Evolutionary conservation across 495 filamentous ascomycete genomes (phyloP).

Genomic region (Aspergillus asperescens): DNA sequence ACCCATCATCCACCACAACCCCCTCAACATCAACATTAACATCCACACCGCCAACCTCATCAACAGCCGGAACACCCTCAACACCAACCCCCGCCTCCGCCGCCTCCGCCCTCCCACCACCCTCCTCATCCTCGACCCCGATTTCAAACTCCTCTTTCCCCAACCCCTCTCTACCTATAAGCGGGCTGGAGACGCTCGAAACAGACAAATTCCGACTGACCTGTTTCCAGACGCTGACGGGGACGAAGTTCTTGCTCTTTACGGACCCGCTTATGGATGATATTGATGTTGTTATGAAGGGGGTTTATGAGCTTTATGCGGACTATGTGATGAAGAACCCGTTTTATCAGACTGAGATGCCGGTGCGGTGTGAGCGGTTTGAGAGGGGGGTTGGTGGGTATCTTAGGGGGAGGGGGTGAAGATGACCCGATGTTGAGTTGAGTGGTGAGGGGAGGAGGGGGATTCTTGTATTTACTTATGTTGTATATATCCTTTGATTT

Average conservation of each 20-base stretch:
- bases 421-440: slow-evolving; percentile 1
- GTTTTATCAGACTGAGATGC: slow-evolving; percentile 98
- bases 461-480: neutral
- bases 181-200: slow-evolving; percentile 87
- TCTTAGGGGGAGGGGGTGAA: slow-evolving; percentile 33
- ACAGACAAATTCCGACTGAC: slow-evolving; percentile 86
- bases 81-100: slow-evolving; percentile 23
- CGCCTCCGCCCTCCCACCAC: slow-evolving; percentile 11
- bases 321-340: slow-evolving; percentile 99
- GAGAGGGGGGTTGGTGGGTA: slow-evolving; percentile 68
- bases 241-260: slow-evolving; percentile 92
- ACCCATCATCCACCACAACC: slow-evolving; percentile 23
- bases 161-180: slow-evolving; percentile 45
- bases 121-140: slow-evolving; percentile 25
- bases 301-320: slow-evolving; percentile 89
- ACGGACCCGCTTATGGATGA: slow-evolving; percentile 88
- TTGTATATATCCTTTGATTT: neutral
- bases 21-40: neutral
- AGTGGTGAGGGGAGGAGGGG: neutral
- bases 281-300: slow-evolving; percentile 71
- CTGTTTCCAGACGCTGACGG: slow-evolving; percentile 91
- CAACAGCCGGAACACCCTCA: slow-evolving; percentile 14
- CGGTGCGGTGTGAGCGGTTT: slow-evolving; percentile 88
- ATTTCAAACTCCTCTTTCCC: slow-evolving; percentile 32
- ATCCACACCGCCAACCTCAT: slow-evolving; percentile 19